These are phyloP conservation scores for Coemansia interrupta DNA, from an alignment of 192 early-diverging fungal species.

Conservation along the genomic window DNA sequence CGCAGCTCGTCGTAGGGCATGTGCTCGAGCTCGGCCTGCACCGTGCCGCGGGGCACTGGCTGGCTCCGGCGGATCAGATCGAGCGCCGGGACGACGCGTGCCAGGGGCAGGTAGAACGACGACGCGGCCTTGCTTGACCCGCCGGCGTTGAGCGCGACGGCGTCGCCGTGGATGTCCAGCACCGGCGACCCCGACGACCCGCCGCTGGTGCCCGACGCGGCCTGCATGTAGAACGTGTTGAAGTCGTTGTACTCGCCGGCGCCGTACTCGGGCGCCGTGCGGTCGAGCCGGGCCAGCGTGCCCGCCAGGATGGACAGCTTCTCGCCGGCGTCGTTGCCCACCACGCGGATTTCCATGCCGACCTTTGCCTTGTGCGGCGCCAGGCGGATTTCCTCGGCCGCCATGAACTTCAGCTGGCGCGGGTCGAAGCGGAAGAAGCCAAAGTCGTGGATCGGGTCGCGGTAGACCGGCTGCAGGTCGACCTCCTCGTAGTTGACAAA, in stretches of 20 bases:
- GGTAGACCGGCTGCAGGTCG: conserved; percentile 67
- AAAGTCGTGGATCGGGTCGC: conserved; percentile 82
- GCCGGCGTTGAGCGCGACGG: conserved; percentile 67
- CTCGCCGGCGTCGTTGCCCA: conserved; percentile 78
- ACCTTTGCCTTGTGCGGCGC: conserved; percentile 70
- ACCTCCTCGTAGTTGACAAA: conserved; percentile 79
- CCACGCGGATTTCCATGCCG: conserved; percentile 75
- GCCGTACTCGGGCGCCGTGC: conserved; percentile 72
- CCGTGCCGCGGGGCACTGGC: conserved; percentile 66
- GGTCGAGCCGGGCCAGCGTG: conserved; percentile 69
- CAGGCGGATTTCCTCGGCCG: conserved; percentile 47
- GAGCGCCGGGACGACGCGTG: conserved; percentile 65
- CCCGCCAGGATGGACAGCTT: conserved; percentile 76
- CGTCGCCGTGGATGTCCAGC: conserved; percentile 75
- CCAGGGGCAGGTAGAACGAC: conserved; percentile 72
- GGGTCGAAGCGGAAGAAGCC: conserved; percentile 74
- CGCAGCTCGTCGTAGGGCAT: conserved; percentile 72
- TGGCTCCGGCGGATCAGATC: conserved; percentile 55
- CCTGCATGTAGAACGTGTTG: conserved; percentile 82
- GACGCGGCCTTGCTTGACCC: conserved; percentile 70
- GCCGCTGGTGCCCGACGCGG: conserved; percentile 71
- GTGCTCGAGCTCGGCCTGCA: conserved; percentile 74
- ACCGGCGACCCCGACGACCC: conserved; percentile 78
- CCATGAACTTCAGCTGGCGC: conserved; percentile 48
- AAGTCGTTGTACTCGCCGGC: conserved; percentile 74